These are phyloP conservation scores for Hypomyces rosellus DNA, from an alignment of 2,329 filamentous ascomycete species.

Conservation along the genomic window DNA sequence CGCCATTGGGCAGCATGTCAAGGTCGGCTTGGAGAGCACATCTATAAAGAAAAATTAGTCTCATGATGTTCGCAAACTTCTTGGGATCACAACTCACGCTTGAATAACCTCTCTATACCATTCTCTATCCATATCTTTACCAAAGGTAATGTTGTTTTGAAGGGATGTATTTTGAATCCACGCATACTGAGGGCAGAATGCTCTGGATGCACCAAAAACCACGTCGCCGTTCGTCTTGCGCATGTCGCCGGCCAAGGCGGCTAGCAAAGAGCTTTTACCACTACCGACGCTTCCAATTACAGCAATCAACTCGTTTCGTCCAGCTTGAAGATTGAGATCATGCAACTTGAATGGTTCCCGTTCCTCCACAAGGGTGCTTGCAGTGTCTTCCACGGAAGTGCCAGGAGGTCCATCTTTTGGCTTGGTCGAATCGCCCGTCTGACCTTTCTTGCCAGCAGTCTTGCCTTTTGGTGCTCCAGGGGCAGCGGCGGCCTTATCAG, in stretches of 20 bases:
- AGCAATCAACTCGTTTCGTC: slow-evolving; percentile 70
- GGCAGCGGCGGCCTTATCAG: slow-evolving; percentile 29
- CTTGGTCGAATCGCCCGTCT: slow-evolving; percentile 27
- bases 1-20: slow-evolving; percentile 86
- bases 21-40: slow-evolving; percentile 82
- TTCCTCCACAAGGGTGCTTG: slow-evolving; percentile 51
- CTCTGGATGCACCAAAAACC: slow-evolving; percentile 68
- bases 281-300: slow-evolving; percentile 87
- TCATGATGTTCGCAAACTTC: neutral
- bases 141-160: slow-evolving; percentile 85
- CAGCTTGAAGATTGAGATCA: slow-evolving; percentile 60
- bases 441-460: slow-evolving; percentile 30
- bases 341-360: slow-evolving; percentile 67
- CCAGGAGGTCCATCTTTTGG: slow-evolving; percentile 22
- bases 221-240: slow-evolving; percentile 70
- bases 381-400: slow-evolving; percentile 39
- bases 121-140: slow-evolving; percentile 63
- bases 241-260: slow-evolving; percentile 91
- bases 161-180: slow-evolving; percentile 95
- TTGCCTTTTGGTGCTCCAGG: slow-evolving; percentile 40
- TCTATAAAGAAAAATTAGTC: slow-evolving; percentile 26
- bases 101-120: slow-evolving; percentile 85
- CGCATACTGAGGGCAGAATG: slow-evolving; percentile 92
- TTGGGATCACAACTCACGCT: slow-evolving; percentile 44
- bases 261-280: slow-evolving; percentile 84